phyloP scores from a whole-genome alignment of 768 basidiomycete genomes.

The Omphalotus guepiniiformis region DNA sequence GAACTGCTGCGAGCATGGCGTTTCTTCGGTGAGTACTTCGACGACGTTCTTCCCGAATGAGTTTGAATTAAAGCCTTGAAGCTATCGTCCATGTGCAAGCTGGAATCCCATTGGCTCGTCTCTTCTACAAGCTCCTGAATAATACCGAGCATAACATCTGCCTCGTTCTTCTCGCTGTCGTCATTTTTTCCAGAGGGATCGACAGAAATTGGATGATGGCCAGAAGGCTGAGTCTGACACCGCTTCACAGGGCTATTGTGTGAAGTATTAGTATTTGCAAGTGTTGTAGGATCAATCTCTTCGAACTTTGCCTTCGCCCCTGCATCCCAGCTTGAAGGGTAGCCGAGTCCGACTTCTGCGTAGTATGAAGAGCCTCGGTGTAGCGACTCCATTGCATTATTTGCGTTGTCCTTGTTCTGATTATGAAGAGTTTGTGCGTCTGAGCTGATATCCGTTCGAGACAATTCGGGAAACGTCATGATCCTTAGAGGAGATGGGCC shows the following conservation, averaged over 20 bases:
- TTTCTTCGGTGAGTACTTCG: too few relatives aligned
- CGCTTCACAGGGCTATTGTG: neutral
- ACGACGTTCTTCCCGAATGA: neutral
- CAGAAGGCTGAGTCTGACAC: neutral
- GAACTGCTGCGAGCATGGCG: neutral
- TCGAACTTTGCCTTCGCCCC: too few relatives aligned
- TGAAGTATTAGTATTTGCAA: too few relatives aligned
- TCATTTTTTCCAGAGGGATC: neutral
- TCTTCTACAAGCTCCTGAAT: constrained; percentile 48
- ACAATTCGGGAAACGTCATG: constrained; percentile 36
- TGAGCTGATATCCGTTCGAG: constrained; percentile 13
- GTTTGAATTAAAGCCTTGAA: constrained; percentile 43
- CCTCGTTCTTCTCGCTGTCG: constrained; percentile 21
- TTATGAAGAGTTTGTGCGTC: neutral
- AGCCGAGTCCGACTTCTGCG: constrained; percentile 16
- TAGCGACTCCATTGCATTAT: neutral
- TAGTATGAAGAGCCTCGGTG: constrained; percentile 11
- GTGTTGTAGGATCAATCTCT: too few relatives aligned
- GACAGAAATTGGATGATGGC: neutral
- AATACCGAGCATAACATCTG: constrained; percentile 34
- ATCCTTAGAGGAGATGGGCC: constrained; percentile 44
- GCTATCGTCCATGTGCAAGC: constrained; percentile 41
- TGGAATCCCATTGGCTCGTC: constrained; percentile 47
- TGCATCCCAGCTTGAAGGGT: constrained; percentile 10
- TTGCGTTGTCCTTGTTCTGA: too few relatives aligned